These are phyloP conservation scores for Botrytis fabae DNA, from an alignment of 2,329 filamentous ascomycete species.

Conservation along the genomic window DNA sequence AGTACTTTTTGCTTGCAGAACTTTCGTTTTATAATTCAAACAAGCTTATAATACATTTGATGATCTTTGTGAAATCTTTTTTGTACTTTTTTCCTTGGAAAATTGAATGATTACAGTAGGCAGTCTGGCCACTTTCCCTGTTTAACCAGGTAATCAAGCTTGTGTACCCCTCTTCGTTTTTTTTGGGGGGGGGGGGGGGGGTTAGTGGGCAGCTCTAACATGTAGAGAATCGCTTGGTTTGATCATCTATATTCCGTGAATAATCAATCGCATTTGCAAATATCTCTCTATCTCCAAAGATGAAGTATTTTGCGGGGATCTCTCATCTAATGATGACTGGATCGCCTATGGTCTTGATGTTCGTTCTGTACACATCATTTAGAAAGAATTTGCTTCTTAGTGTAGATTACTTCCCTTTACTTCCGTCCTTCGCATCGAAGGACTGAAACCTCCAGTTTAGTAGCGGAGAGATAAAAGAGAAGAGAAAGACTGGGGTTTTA, in stretches of 20 bases:
- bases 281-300: neutral
- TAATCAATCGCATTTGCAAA: neutral
- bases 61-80: neutral
- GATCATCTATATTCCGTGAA: neutral
- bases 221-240: neutral
- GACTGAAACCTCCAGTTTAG: neutral
- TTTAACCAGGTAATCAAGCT: neutral
- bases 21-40: neutral
- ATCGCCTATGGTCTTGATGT: neutral
- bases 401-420: neutral
- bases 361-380: neutral
- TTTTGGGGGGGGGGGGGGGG: neutral
- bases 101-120: neutral
- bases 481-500: neutral
- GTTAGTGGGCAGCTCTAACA: neutral
- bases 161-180: neutral
- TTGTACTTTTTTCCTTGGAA: neutral
- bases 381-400: neutral
- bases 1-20: neutral
- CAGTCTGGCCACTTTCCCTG: neutral
- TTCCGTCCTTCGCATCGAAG: neutral
- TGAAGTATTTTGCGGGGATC: neutral
- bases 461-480: neutral
- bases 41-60: neutral
- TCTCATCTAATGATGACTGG: neutral